Base-by-base conservation (phyloP, 805 yeast genomes). In the Tetrapisispora phaffii region DNA sequence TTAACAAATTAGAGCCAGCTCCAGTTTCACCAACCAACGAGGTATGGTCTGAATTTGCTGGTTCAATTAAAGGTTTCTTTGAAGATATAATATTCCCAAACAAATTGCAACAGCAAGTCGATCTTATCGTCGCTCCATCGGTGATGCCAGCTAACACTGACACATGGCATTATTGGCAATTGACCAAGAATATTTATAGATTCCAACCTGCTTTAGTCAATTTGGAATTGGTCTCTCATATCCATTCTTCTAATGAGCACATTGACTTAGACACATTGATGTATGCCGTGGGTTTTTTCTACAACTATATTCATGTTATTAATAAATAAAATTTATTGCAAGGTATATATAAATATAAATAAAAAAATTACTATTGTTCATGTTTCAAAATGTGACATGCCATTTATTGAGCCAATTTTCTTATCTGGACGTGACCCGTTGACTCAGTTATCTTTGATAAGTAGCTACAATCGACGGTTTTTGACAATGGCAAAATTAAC, bases 71-170 rank as follows among this genome's bases (percentile, higher is more conserved):
- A 56, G 74, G 77, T 52, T 70, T 76, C 13, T 76, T 70, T 51
- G 77, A 75, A 55, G 79, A 76, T 47, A 62, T 74, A 39, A 68
- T 69, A 5, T 67, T 68, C 38, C 45, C 44, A 31, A 24, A 13
- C 4, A 39, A 34, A 32, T 22, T 20, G 4, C 24, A 21, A 12
- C 12, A 44, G 5, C n/a, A 24, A 35, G 49, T 47, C 2, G 54
- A 57, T 19, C 37, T 64, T 21, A 59, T 59, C 36, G 63, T 71
- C 16, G 61, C 80, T 0, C 80, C 83, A 16, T 67, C 69, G 16
- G 56, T 77, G 21, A 70, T 74, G 65, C 66, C 80, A 7, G 83
- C 77, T 7, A 79, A 79, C 58, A 79, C 85, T 2, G 85, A 79
- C 58, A 77, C 84, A 12, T 70, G 71, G 50, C 66, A 73, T 51